These are phyloP conservation scores for Alternaria atra DNA, from an alignment of 2,329 filamentous ascomycete species.

Conservation along the genomic window DNA sequence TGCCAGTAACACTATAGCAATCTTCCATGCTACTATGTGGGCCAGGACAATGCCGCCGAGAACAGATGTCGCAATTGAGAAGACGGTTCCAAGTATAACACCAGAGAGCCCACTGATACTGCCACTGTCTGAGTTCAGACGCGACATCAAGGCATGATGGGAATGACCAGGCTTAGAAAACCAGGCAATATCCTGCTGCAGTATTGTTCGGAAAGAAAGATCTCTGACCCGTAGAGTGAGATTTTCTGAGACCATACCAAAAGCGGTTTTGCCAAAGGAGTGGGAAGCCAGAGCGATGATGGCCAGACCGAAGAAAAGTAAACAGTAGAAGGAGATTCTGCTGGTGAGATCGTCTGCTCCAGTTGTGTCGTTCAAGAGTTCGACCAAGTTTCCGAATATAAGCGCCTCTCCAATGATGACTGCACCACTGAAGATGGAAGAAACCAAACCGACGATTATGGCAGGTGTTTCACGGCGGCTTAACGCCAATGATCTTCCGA, in stretches of 20 bases:
- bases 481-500: conserved; percentile 35
- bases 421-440: conserved; percentile 58
- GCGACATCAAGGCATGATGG: conserved; percentile 56
- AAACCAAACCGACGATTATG: conserved; percentile 53
- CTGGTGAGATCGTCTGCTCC: conserved; percentile 29
- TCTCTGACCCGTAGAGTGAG: conserved; percentile 57
- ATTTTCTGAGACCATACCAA: conserved; percentile 59
- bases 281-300: conserved; percentile 59
- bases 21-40: conserved; percentile 61
- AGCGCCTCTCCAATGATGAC: conserved; percentile 65
- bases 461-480: conserved; percentile 52
- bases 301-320: conserved; percentile 64
- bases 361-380: conserved; percentile 40
- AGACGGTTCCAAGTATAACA: conserved; percentile 60
- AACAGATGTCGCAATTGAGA: conserved; percentile 58
- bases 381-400: conserved; percentile 43
- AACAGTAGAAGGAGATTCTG: conserved; percentile 55
- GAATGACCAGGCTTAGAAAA: conserved; percentile 56
- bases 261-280: conserved; percentile 56
- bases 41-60: conserved; percentile 59
- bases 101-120: conserved; percentile 60
- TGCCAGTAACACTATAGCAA: conserved; percentile 60
- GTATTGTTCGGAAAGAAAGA: conserved; percentile 60
- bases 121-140: conserved; percentile 59
- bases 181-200: conserved; percentile 65